Percentiles rank a stretch among this genome's conserved stretches.
phyloP scores from a whole-genome alignment of 345 rosid species.

The Eucalyptus viminalis region DNA sequence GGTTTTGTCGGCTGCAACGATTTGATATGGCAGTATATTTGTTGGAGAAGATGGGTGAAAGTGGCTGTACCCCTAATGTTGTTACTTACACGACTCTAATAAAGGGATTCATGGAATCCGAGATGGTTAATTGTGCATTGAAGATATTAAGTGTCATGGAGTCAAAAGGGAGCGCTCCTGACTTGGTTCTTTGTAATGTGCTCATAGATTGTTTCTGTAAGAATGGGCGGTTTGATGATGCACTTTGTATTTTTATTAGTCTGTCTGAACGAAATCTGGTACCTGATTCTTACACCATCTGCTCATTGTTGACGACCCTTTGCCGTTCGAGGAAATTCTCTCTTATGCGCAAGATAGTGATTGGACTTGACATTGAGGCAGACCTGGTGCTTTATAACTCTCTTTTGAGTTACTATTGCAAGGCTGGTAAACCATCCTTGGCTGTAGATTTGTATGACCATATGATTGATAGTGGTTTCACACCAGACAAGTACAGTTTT shows the following conservation, averaged over 20 bases:
- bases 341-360: conserved; percentile 14
- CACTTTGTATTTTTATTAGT: conserved; percentile 24
- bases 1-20: conserved; percentile 22
- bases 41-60: conserved; percentile 38
- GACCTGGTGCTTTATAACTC: conserved; percentile 48
- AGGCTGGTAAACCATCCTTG: conserved; percentile 22
- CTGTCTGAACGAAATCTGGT: conserved; percentile 23
- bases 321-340: conserved; percentile 22
- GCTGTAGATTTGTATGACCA: conserved; percentile 29
- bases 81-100: conserved; percentile 55
- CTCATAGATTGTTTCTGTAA: conserved; percentile 44
- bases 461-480: conserved; percentile 35
- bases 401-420: conserved; percentile 36
- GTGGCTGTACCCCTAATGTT: conserved; percentile 44
- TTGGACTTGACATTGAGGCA: conserved; percentile 6
- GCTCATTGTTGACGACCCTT: conserved; percentile 36
- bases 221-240: conserved; percentile 45
- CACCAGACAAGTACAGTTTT: conserved; percentile 46
- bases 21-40: conserved; percentile 32
- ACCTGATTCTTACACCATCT: conserved; percentile 58
- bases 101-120: conserved; percentile 37
- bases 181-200: conserved; percentile 55
- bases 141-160: conserved; percentile 20
- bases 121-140: conserved; percentile 34
- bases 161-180: conserved; percentile 31